These are phyloP conservation scores for Trichoderma breve DNA, from an alignment of 2,329 filamentous ascomycete genomes.

Conservation along the genomic window DNA sequence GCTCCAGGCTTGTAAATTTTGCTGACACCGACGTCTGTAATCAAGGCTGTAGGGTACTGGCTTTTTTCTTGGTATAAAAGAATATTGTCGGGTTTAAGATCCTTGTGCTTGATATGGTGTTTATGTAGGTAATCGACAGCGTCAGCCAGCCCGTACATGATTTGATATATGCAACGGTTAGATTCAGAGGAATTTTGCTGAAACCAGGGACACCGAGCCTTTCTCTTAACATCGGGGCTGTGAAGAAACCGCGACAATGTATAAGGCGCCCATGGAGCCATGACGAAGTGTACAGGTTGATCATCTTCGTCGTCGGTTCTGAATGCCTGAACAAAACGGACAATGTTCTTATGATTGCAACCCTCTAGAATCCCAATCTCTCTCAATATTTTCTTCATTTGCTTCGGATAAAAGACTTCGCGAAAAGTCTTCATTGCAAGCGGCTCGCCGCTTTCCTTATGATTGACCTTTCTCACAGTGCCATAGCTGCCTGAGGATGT, in stretches of 20 bases:
- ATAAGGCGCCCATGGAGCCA: constrained; percentile 5
- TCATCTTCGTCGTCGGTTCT: neutral
- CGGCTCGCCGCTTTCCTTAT: neutral
- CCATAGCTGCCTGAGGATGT: neutral
- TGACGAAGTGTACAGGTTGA: neutral
- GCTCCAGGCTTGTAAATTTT: neutral
- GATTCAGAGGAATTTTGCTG: neutral
- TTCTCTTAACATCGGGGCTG: neutral
- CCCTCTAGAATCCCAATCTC: constrained; percentile 2
- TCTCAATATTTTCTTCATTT: neutral
- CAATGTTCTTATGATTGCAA: neutral
- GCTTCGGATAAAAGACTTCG: neutral
- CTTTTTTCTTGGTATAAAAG: neutral
- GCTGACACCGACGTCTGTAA: constrained; percentile 5
- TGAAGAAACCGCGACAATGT: neutral
- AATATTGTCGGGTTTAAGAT: constrained; percentile 7
- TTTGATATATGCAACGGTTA: neutral
- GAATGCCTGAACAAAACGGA: neutral
- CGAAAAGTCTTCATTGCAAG: neutral
- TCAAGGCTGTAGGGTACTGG: neutral
- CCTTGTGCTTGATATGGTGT: constrained; percentile 7
- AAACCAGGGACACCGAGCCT: neutral
- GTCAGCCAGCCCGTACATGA: neutral
- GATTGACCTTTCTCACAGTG: neutral
- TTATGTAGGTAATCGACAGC: neutral